Base-by-base conservation (phyloP, 768 basidiomycete species). In the Lepiota subincarnata region DNA sequence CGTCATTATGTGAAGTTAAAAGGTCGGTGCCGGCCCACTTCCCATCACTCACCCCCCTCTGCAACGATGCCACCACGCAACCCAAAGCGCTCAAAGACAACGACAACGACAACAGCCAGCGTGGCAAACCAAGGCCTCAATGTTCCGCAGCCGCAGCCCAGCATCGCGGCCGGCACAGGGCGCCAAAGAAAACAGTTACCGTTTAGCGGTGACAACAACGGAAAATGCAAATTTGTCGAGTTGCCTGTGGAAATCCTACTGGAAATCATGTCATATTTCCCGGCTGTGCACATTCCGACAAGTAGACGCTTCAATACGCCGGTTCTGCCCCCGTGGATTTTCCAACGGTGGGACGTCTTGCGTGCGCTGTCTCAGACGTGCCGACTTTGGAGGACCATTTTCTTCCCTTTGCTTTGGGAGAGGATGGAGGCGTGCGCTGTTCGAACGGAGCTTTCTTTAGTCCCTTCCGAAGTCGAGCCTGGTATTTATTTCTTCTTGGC, bases 361-460 rank as follows among this genome's bases (percentile, higher is more conserved):
- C 63, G 69, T 1, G 63, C 68, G 4, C 62, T 72, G 5, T 72
- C 72, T 0, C 72, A 72, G 50, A 69, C 70, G 0, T 69, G 68
- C 50, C 57, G 51, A 18, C 42, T 56, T 0, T 65, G 69, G 41
- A 61, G 71, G 8, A 36, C 48, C 1, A 44, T 66, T 0, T 71
- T 70, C 41, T 57, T 69, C 2, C 66, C 66, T 1, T 48, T 67
- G 41, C 46, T 66, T 0, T 73, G 67, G 68, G 62, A 68, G 43
- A 55, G 64, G 8, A 57, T 72, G 22, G 65, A 71, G 39, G 66
- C 62, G 0, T 71, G 69, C 53, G 63, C 62, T 3, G 55, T 47
- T 2, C 57, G 57, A 35, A 52, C 46, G 6, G 16, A 38, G 37
- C 12, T 38, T 13, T 12, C 37, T 18, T 52, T 5, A 37, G 37